Base-by-base conservation (phyloP, 2,329 filamentous ascomycete genomes). In the Raffaelea arxii region DNA sequence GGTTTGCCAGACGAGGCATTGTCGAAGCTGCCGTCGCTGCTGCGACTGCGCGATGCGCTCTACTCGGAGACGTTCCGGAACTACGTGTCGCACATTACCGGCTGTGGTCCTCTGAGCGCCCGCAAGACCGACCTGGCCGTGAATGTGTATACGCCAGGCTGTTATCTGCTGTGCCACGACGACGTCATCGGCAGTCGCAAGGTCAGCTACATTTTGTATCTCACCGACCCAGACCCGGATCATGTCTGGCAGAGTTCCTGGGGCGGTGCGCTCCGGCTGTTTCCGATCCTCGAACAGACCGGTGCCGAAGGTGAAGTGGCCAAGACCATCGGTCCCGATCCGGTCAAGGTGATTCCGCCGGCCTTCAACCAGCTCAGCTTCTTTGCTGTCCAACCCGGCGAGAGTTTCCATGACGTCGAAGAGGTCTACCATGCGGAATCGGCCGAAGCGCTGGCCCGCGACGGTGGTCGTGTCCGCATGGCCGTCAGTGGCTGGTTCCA, bases 401-500 rank as follows among this genome's bases (percentile, higher is more conserved):
- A 95, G 74, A 97, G 91, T 63, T 98, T 97, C 66, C 92, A 98
- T 66, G 92, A 98, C 62, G 92, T 98, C 46, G 91, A 97, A 67
- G 92, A 98, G 67, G 92, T 98, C 4, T 97, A 96, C 66, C 80
- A 86, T 61, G 74, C 79, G 58, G 71, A 68, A 53, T 72, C 61
- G 49, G 71, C 69, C 60, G 75, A 69, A 56, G 46, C 78, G 65
- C 75, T 80, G 46, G 75, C 74, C 60, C 79, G 74, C 63, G 77
- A 90, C 49, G 83, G 84, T 18, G 84, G 83, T 1, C 78, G 87
- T 41, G 80, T 96, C 42, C 82, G 92, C 55, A 97, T 98, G 91
- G 92, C 92, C 43, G 95, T 98, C 60, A 95, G 88, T 61, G 92
- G 92, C 44, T 98, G 92, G 92, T 98, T 94, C 64, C 92, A 98